phyloP scores from a whole-genome alignment of 202 grass and related monocot genomes.

The Bolboschoenoplectus hybrid region DNA sequence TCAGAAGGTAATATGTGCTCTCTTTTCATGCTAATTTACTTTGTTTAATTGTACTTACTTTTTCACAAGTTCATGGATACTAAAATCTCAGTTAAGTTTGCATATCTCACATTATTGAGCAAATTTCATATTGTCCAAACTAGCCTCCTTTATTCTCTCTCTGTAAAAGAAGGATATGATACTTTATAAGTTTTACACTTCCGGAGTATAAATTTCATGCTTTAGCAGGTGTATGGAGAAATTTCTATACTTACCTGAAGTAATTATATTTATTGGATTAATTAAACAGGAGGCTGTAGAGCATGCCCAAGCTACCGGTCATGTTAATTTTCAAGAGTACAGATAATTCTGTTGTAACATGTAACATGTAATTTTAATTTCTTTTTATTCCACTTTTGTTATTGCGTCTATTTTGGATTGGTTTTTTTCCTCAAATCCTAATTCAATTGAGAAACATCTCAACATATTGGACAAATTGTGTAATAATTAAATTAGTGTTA shows the following conservation, averaged over 20 bases:
- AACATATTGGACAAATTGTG: slow-evolving; percentile 29
- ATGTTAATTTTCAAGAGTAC: slow-evolving; percentile 95
- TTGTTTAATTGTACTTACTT: background rate
- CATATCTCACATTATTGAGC: background rate
- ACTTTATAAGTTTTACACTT: background rate
- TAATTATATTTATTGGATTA: slow-evolving; percentile 11
- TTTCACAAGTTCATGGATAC: background rate
- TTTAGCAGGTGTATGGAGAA: background rate
- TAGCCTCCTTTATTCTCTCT: background rate
- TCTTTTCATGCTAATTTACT: background rate
- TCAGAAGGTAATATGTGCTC: slow-evolving; percentile 56
- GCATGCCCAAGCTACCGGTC: slow-evolving; percentile 90
- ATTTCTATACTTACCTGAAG: background rate
- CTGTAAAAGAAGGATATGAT: background rate
- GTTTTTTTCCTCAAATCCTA: slow-evolving; percentile 7
- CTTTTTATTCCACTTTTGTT: slow-evolving; percentile 8
- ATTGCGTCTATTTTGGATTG: background rate
- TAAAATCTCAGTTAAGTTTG: background rate
- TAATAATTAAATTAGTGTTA: slow-evolving; percentile 19
- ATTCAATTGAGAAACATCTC: slow-evolving; percentile 37
- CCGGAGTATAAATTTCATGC: background rate
- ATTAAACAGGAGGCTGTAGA: slow-evolving; percentile 74
- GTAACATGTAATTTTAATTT: slow-evolving; percentile 28
- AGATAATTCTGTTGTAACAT: slow-evolving; percentile 43
- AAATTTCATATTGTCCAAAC: background rate